A percentile compares a stretch with the other conserved stretches of the same genome.
phyloP scores from a whole-genome alignment of 352 stramenopile species.

The Bremia lactucae region DNA sequence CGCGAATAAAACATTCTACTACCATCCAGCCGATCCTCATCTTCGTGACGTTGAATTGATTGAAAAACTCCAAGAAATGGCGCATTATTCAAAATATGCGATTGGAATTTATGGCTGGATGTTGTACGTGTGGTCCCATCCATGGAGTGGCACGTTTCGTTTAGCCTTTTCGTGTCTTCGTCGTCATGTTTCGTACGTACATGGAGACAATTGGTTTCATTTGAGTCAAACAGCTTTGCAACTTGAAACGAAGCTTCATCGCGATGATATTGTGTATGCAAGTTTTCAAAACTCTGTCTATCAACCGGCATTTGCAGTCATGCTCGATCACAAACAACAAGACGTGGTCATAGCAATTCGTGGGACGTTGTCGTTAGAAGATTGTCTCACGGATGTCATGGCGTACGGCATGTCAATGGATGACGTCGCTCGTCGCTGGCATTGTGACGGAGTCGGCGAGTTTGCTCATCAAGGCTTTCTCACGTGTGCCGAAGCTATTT shows the following conservation, averaged over 20 bases:
- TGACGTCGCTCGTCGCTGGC: slow-evolving; percentile 47
- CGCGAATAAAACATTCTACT: slow-evolving; percentile 19
- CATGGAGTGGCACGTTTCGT: slow-evolving; percentile 67
- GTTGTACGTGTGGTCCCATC: slow-evolving; percentile 85
- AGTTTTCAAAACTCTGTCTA: slow-evolving; percentile 78
- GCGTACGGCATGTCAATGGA: slow-evolving; percentile 73
- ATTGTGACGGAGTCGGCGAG: slow-evolving; percentile 58
- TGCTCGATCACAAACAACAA: slow-evolving; percentile 60
- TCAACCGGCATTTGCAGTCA: slow-evolving; percentile 66
- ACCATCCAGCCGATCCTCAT: slow-evolving; percentile 29
- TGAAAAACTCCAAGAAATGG: slow-evolving; percentile 44
- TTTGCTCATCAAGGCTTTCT: slow-evolving; percentile 79
- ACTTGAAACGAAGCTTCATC: slow-evolving; percentile 52
- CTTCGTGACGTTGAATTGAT: slow-evolving; percentile 37
- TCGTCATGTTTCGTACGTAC: slow-evolving; percentile 46
- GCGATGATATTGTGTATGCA: slow-evolving; percentile 72
- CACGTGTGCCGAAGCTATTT: slow-evolving; percentile 60
- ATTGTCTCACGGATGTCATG: slow-evolving; percentile 80
- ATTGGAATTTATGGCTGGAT: slow-evolving; percentile 86
- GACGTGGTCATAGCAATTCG: slow-evolving; percentile 76
- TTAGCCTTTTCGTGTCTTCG: slow-evolving; percentile 72
- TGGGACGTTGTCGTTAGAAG: slow-evolving; percentile 77
- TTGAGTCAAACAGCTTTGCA: slow-evolving; percentile 68
- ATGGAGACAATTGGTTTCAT: slow-evolving; percentile 82
- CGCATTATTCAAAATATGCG: slow-evolving; percentile 80